Conservation (phyloP, 306 rosid genomes). For the Quercus mongolica region DNA sequence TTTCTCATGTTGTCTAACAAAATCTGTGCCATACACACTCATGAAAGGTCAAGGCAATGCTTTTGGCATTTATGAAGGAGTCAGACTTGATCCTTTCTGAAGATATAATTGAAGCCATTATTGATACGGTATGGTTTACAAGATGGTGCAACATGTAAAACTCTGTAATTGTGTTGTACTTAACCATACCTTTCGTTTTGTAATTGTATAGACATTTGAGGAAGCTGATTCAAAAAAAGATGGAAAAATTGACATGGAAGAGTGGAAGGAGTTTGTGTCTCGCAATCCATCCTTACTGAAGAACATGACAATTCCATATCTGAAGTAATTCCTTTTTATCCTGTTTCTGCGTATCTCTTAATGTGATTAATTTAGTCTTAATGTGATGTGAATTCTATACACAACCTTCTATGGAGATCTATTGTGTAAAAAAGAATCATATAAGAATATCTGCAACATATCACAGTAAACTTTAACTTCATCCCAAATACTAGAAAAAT, state of each 20-base stretch:
- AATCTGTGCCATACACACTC: not conserved
- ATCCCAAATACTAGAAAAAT: not conserved
- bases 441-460: not conserved
- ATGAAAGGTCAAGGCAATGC: constrained; percentile 53
- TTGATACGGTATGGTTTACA: constrained; percentile 36
- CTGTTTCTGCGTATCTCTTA: not conserved
- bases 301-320: constrained; percentile 64
- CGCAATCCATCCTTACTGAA: constrained; percentile 49
- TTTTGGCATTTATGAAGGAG: constrained; percentile 46
- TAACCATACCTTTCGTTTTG: not conserved
- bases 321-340: constrained; percentile 37
- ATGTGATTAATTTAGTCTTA: not conserved
- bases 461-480: not conserved
- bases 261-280: constrained; percentile 39
- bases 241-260: constrained; percentile 50
- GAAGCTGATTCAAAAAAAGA: constrained; percentile 62
- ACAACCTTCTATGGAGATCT: not conserved
- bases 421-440: not conserved
- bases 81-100: constrained; percentile 47
- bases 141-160: not conserved
- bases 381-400: not conserved
- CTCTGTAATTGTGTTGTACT: not conserved
- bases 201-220: constrained; percentile 34
- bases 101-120: constrained; percentile 43
- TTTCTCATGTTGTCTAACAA: too few relatives aligned